Evolutionary conservation across 495 filamentous ascomycete genomes (phyloP), one percentile per base, ranked within the genome.

Genomic region (Margaritispora aquatica): DNA sequence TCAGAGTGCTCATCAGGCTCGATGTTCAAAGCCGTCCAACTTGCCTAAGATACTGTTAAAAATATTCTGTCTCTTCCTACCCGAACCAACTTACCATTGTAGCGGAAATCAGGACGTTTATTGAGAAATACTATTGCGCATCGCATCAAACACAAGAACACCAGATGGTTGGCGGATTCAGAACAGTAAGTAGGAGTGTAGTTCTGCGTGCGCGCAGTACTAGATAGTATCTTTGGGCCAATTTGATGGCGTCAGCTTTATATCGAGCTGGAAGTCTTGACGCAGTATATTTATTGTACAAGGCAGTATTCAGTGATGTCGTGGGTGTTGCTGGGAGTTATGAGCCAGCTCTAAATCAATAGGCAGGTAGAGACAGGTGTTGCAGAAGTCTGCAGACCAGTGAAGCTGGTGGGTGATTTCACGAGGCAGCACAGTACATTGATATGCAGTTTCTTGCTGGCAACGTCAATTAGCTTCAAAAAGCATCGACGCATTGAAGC

Each of bases 1-100:
- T 96, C 90, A 62, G 86, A 77, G 53, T 87, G 89, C 61, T 94
- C 89, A 67, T 96, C 94, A 8, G 90, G 90, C 67, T 96, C 91
- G 68, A 97, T 82, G 63, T 97, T 97, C 69, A 97, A 80, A 46
- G 94, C 88, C 36, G 84, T 83, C 69, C 91, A 97, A 63, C 80
- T 72, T 44, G 84, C 76, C 85, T 50, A n/a, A 15, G 19, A 15
- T 3, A 15, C 10, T 44, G 38, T 44, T 3, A 44, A 17, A 44
- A 44, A 17, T 3, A 3, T 15, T 10, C 2, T n/a, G 15, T n/a
- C 3, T 8, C 19, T 17, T 9, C 17, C 38, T 15, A n/a, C 38
- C 3, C 11, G 7, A 15, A n/a, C 11, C 7, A 44, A n/a, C 38
- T 44, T 17, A 44, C 38, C 38, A 44, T 44, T 2, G 7, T 44